These are phyloP conservation scores for Termitomyces eurrhizus DNA, from an alignment of 768 basidiomycete species.

Conservation along the genomic window DNA sequence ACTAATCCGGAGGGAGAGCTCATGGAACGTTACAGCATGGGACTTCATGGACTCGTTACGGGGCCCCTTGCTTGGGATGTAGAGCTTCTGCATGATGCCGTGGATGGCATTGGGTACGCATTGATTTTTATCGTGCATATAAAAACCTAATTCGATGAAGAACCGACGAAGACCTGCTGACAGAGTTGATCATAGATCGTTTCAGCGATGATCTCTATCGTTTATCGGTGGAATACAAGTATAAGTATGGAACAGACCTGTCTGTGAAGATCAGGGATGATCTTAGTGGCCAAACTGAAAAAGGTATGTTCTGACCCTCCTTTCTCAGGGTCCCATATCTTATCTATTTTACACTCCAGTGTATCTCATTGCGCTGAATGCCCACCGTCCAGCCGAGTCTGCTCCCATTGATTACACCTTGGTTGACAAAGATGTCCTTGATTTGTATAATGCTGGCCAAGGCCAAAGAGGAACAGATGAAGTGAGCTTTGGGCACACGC, in stretches of 20 bases:
- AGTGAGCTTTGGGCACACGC: slow-evolving; percentile 15
- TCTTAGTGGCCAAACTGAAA: slow-evolving; percentile 27
- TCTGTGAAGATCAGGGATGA: slow-evolving; percentile 27
- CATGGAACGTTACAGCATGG: background rate
- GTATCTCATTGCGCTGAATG: slow-evolving; percentile 44
- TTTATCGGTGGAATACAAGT: slow-evolving; percentile 28
- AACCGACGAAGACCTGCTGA: slow-evolving; percentile 32
- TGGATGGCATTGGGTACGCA: slow-evolving; percentile 28
- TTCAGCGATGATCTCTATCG: slow-evolving; percentile 28
- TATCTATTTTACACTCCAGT: slow-evolving; percentile 21
- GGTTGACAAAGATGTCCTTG: slow-evolving; percentile 40
- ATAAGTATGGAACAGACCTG: slow-evolving; percentile 27
- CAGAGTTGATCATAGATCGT: slow-evolving; percentile 38
- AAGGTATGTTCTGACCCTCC: slow-evolving; percentile 21
- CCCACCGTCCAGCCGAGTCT: slow-evolving; percentile 34
- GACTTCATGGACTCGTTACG: slow-evolving; percentile 25
- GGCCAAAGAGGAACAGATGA: slow-evolving; percentile 39
- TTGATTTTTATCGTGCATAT: no score
- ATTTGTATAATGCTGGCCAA: slow-evolving; percentile 35
- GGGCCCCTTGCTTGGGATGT: slow-evolving; percentile 40
- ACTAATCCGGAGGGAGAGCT: background rate
- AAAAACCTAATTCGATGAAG: slow-evolving; percentile 10
- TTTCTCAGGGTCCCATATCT: background rate
- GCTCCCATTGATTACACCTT: slow-evolving; percentile 31
- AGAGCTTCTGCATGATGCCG: slow-evolving; percentile 29